Percentiles rank a stretch among this genome's conserved stretches.
These are phyloP conservation scores for Caloboletus firmus DNA, from an alignment of 1,284 basidiomycete species.

Conservation along the genomic window DNA sequence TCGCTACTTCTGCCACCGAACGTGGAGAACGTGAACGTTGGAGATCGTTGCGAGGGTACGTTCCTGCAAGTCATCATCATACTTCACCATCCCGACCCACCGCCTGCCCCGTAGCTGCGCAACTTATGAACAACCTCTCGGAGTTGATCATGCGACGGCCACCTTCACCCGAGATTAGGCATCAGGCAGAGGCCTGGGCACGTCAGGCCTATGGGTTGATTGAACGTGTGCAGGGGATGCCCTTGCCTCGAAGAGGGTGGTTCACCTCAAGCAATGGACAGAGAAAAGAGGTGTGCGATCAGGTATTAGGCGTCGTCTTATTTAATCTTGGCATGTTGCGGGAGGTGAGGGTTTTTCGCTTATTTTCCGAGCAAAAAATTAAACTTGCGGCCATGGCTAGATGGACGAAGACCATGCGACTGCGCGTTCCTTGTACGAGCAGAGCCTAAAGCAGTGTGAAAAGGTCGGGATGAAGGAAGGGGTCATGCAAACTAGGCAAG, in stretches of 20 bases:
- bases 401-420: conserved; percentile 48
- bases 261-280: conserved; percentile 14
- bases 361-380: background rate
- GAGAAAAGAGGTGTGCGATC: conserved; percentile 47
- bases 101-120: conserved; percentile 49
- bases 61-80: background rate
- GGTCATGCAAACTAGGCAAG: conserved; percentile 47
- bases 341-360: conserved; percentile 37
- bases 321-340: conserved; percentile 59
- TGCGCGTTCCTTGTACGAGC: conserved; percentile 47
- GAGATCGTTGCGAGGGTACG: conserved; percentile 62
- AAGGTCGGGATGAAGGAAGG: conserved; percentile 52
- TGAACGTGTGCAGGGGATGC: conserved; percentile 34
- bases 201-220: conserved; percentile 53
- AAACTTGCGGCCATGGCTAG: conserved; percentile 31
- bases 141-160: conserved; percentile 55
- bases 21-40: conserved; percentile 37
- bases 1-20: conserved; percentile 61
- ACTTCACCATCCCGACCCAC: background rate
- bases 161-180: conserved; percentile 44
- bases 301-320: conserved; percentile 56
- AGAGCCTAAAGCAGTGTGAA: conserved; percentile 51
- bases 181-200: conserved; percentile 64
- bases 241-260: conserved; percentile 29
- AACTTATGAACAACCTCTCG: conserved; percentile 68